Percentiles rank a stretch among this genome's conserved stretches.
Evolutionary conservation across 768 basidiomycete species (phyloP).

Genomic region (Macrolepiota fuliginosa): DNA sequence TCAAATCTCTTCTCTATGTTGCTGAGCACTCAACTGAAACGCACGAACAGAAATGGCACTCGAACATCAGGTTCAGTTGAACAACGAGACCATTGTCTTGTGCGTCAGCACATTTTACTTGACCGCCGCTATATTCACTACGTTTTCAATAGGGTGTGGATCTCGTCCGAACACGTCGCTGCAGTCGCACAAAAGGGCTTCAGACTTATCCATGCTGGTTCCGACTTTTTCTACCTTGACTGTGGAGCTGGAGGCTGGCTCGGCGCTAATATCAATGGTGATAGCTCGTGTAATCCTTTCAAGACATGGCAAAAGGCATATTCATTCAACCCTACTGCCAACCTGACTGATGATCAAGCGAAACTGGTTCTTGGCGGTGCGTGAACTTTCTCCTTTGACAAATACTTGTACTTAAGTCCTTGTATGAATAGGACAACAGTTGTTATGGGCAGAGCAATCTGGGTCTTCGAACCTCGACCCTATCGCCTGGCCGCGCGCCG

Average conservation of each 20-base stretch:
- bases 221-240: conserved; percentile 81
- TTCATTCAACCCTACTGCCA: conserved; percentile 50
- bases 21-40: conserved; percentile 12
- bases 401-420: conserved; percentile 39
- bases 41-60: conserved; percentile 62
- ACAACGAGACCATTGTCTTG: conserved; percentile 57
- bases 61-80: conserved; percentile 44
- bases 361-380: conserved; percentile 67
- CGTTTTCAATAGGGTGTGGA: conserved; percentile 56
- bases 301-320: conserved; percentile 75
- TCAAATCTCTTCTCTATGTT: conserved; percentile 19
- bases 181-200: conserved; percentile 60
- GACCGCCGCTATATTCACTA: background rate
- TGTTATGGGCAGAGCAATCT: conserved; percentile 76
- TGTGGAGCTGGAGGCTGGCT: conserved; percentile 76
- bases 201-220: conserved; percentile 64
- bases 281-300: conserved; percentile 78
- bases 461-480: conserved; percentile 57
- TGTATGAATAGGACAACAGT: conserved; percentile 67
- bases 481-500: conserved; percentile 71
- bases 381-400: conserved; percentile 15
- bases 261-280: conserved; percentile 43
- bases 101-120: conserved; percentile 23
- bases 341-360: conserved; percentile 43
- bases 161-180: conserved; percentile 57